Base-by-base conservation (phyloP, 306 rosid genomes). In the Castanea mollissima region DNA sequence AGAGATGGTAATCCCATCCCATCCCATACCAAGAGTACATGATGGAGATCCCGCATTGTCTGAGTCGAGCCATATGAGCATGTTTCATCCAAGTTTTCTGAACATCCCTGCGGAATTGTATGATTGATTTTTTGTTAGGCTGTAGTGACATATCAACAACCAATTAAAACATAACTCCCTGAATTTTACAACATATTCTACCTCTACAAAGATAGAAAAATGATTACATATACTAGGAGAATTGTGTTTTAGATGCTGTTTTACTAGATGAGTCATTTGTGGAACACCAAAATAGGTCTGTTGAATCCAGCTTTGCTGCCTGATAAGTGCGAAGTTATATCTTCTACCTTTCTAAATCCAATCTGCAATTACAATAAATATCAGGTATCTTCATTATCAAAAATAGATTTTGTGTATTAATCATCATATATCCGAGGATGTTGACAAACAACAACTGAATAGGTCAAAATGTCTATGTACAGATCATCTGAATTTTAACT, bases 261-360 rank as follows among this genome's bases (percentile, higher is more conserved):
- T 54, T 75, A 75, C 60, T 25, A 12, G 77, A 74, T 38, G 27
- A 6, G 18, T 88, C 88, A 89, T 86, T 92, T 94, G 34, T 78
- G 83, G 81, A 92, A 92, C 81, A 89, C 92, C 81, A 92, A 76
- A 83, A 94, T 90, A 16, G 97, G 96, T 70, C 97, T 86, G 73
- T 94, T 84, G 88, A 94, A 94, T 83, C 98, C 97, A 19, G 86
- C 65, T 76, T 83, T 94, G 88, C 87, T 80, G 64, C 83, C 83
- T 4, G 89, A 74, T 85, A 90, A 80, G 55, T 86, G 81, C 41
- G 90, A 71, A 79, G 89, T 88, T 69, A 92, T 67, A 72, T 86
- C 90, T 84, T 88, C 91, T 23, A 92, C 96, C 12, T 83, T 85
- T 82, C 91, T 83, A 78, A 94, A 94, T 73, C 98, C 96, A 83